Evolutionary conservation across 176 grass and related monocot species (phyloP).

Genomic region (Triticum dicoccoides): DNA sequence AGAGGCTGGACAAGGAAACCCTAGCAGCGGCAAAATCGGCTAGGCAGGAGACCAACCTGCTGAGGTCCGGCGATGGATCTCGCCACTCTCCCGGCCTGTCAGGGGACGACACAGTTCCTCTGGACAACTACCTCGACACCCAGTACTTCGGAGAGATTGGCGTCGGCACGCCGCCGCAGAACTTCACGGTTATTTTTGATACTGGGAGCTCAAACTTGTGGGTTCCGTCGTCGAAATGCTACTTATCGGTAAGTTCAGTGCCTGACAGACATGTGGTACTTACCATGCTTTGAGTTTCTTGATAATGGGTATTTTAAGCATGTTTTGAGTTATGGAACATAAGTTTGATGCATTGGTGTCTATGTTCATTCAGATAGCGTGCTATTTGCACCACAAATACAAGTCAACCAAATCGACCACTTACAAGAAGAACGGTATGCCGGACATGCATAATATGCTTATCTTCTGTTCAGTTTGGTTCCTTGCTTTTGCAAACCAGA

Average conservation of each 20-base stretch:
- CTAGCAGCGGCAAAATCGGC: constrained; percentile 47
- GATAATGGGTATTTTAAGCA: not conserved
- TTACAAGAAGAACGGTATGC: constrained; percentile 67
- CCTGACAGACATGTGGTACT: not conserved
- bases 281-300: not conserved
- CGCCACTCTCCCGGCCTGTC: constrained; percentile 24
- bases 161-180: constrained; percentile 64
- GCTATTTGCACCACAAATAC: constrained; percentile 69
- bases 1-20: constrained; percentile 44
- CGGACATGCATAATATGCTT: not conserved
- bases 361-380: constrained; percentile 52
- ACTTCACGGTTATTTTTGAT: constrained; percentile 80
- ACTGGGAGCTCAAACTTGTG: constrained; percentile 86
- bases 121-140: constrained; percentile 82
- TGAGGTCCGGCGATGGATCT: constrained; percentile 11
- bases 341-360: not conserved
- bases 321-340: not conserved
- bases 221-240: constrained; percentile 68
- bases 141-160: constrained; percentile 78
- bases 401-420: constrained; percentile 48
- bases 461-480: not conserved
- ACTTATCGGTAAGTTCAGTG: constrained; percentile 55
- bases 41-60: constrained; percentile 34
- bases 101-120: constrained; percentile 54
- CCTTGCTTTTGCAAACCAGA: not conserved